Evolutionary conservation across 78 protist species (phyloP).

Genomic region (Polysphondylium violaceum): DNA sequence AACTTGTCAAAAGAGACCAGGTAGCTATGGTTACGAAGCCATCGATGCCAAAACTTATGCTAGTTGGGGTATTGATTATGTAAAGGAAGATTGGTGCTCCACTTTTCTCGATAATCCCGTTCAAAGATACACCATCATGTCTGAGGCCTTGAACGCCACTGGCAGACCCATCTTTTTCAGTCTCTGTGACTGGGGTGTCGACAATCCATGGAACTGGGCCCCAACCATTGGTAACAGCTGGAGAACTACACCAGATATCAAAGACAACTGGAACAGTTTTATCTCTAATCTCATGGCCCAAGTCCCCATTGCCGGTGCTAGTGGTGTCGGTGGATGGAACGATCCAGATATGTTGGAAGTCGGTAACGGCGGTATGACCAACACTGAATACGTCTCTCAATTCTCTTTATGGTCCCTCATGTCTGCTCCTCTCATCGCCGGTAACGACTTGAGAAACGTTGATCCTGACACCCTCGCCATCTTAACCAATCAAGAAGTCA

Average conservation of each 20-base stretch:
- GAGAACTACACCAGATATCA: constrained; percentile 84
- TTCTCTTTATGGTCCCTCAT: constrained; percentile 83
- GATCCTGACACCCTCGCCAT: constrained; percentile 6
- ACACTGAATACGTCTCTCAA: constrained; percentile 77
- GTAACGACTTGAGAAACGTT: constrained; percentile 74
- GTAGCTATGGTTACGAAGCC: constrained; percentile 59
- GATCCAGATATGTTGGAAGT: constrained; percentile 87
- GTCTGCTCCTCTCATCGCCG: constrained; percentile 85
- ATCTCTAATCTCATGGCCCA: constrained; percentile 37
- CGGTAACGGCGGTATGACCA: constrained; percentile 88
- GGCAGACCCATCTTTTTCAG: constrained; percentile 85
- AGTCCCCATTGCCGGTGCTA: constrained; percentile 7
- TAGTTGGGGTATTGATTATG: constrained; percentile 83
- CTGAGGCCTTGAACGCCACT: constrained; percentile 78
- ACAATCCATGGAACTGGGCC: constrained; percentile 66
- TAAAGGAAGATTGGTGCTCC: constrained; percentile 90
- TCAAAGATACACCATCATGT: constrained; percentile 79
- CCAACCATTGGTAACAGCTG: constrained; percentile 76
- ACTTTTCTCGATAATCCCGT: constrained; percentile 5
- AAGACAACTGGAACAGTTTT: constrained; percentile 71
- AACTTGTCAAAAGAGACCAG: constrained; percentile 90
- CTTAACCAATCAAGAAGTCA: constrained; percentile 61
- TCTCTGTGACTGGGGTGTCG: constrained; percentile 90
- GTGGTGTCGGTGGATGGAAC: constrained; percentile 85
- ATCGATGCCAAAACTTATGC: constrained; percentile 87